Evolutionary conservation across 23 red algal species (phyloP), one percentile per base, ranked within the genome.

Genomic region (Gracilariopsis chorda): DNA sequence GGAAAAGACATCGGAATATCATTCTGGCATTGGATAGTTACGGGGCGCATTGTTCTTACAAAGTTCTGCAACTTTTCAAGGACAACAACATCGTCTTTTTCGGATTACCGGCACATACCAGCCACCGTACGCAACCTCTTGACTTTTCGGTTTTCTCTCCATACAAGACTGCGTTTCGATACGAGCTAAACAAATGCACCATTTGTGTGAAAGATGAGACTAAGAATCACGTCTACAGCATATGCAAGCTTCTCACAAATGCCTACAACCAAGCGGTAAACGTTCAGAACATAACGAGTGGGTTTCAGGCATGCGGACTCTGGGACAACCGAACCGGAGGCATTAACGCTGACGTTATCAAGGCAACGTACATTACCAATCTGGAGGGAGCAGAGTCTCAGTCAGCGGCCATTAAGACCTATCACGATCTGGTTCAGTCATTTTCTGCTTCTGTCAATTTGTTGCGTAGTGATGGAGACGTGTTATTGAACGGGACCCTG

Each of bases 391-490:
- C n/a, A n/a, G n/a, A n/a, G n/a, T n/a, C 33, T 14, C 67, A 73
- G 32, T 73, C 32, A 23, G 10, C 67, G 4, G 67, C 67, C 7
- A 39, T 73, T 47, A n/a, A 30, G 16, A 45, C 67, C 6, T 73
- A 73, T 21, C n/a, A 23, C 6, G 29, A 73, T 17, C 67, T 73
- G 6, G 29, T 73, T 30, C 12, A 7, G 42, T 45, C 36, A 4
- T 73, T 73, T 73, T 12, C 6, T 39, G 8, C 34, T 7, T 73
- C 16, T 20, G 32, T 14, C 20, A 73, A 73, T 73, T 32, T 73
- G 11, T 73, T 73, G 67, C 67, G 29, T n/a, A 73, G 67, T 34
- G 67, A 73, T 73, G 67, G 67, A 45, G 67, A 73, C 4, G 67
- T 73, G 6, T 73, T 73, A 47, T 19, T 73, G 8, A 73, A 73